Evolutionary conservation across 257 asterid genomes (phyloP).

Genomic region (Scutellaria galericulata): DNA sequence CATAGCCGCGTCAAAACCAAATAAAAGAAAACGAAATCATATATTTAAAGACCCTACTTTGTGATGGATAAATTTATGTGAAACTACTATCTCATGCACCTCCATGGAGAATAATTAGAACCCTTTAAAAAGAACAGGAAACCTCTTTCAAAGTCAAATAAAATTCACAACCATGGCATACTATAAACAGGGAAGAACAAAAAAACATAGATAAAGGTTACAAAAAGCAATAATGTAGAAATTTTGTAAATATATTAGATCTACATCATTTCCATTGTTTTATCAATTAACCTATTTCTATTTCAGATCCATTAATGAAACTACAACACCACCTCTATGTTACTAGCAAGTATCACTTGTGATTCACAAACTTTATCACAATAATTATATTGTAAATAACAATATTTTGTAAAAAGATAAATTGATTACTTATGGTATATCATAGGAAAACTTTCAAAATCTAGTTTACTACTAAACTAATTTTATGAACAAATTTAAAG

Average conservation of each 20-base stretch:
- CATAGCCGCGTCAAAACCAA: not conserved
- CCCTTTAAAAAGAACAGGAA: not conserved
- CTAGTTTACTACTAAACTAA: too few species aligned
- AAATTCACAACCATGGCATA: not conserved
- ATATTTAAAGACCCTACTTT: too few species aligned
- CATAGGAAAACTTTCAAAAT: too few species aligned
- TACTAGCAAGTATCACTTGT: too few species aligned
- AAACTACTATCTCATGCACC: too few species aligned
- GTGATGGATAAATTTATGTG: too few species aligned
- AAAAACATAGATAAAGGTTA: not conserved
- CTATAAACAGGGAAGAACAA: not conserved
- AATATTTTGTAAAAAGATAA: too few species aligned
- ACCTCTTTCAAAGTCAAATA: not conserved
- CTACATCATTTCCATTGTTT: not conserved
- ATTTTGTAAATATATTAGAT: not conserved
- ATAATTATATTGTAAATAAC: too few species aligned
- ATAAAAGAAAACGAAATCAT: not conserved
- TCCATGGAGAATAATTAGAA: not conserved
- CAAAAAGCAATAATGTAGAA: not conserved
- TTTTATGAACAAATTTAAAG: too few species aligned
- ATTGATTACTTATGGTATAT: too few species aligned
- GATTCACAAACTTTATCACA: too few species aligned
- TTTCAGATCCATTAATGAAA: not conserved
- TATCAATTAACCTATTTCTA: not conserved
- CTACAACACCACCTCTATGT: too few species aligned